Percentiles rank a stretch among this genome's conserved stretches.
phyloP scores from a whole-genome alignment of 1,284 basidiomycete genomes.

The Anthracocystis setariae region DNA sequence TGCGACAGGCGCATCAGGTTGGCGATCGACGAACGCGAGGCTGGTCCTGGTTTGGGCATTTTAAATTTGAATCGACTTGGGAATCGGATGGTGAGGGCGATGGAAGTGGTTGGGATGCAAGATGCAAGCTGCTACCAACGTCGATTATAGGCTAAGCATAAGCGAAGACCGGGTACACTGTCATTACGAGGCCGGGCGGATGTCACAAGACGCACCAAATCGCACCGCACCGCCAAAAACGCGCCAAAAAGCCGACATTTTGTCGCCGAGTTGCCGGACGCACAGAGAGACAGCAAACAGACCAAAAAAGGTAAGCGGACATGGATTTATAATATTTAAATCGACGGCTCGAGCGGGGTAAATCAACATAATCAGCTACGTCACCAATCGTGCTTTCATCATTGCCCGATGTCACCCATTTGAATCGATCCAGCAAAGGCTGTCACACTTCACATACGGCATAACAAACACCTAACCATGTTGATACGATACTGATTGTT shows the following conservation, averaged over 20 bases:
- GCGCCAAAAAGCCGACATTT: too few species aligned
- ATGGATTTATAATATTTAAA: not conserved
- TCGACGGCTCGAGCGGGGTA: not conserved
- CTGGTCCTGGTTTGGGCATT: slow-evolving; percentile 50
- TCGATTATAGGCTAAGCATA: too few species aligned
- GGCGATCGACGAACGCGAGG: slow-evolving; percentile 39
- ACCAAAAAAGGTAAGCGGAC: not conserved
- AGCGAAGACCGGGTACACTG: too few species aligned
- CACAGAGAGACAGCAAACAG: not conserved
- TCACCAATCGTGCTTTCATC: not conserved
- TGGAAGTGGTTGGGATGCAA: too few species aligned
- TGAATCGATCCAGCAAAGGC: not conserved
- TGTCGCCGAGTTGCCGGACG: slow-evolving; percentile 23
- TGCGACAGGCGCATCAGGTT: slow-evolving; percentile 62
- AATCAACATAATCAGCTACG: not conserved
- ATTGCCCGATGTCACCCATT: not conserved
- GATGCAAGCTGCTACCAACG: too few species aligned
- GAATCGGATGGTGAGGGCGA: too few species aligned
- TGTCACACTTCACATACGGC: not conserved
- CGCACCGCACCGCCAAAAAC: not conserved
- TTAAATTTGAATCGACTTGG: slow-evolving; percentile 1
- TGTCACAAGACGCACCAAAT: slow-evolving; percentile 3
- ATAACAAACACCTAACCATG: not conserved
- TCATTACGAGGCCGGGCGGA: not conserved
- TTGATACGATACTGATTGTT: too few species aligned